A percentile compares a stretch with the other conserved stretches of the same genome.
Conservation (phyloP, 768 basidiomycete species). For the Leccinum boreale region DNA sequence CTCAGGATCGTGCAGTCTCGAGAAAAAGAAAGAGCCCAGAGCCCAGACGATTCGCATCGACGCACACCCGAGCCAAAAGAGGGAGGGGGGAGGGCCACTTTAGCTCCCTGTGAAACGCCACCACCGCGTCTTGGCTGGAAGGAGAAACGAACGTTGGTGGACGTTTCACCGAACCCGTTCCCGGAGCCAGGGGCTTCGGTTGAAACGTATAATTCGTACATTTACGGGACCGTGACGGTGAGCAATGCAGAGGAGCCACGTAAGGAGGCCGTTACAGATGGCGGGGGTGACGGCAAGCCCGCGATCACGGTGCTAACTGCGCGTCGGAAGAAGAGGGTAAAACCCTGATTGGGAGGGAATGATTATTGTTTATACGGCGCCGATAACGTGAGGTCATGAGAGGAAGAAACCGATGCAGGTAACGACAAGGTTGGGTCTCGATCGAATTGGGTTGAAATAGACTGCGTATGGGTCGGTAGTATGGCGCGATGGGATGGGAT, state of each 20-base stretch:
- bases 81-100: slow-evolving; percentile 15
- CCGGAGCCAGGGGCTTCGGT: slow-evolving; percentile 60
- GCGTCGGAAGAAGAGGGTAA: slow-evolving; percentile 50
- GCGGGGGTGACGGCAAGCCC: slow-evolving; percentile 8
- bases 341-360: slow-evolving; percentile 12
- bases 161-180: slow-evolving; percentile 65
- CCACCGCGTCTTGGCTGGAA: slow-evolving; percentile 33
- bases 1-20: slow-evolving; percentile 32
- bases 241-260: slow-evolving; percentile 41
- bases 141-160: slow-evolving; percentile 30
- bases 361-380: slow-evolving; percentile 6
- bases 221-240: slow-evolving; percentile 57
- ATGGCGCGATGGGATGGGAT: neutral
- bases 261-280: slow-evolving; percentile 12
- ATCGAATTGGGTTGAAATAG: slow-evolving; percentile 7
- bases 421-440: neutral
- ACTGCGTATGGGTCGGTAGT: neutral
- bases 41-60: slow-evolving; percentile 28
- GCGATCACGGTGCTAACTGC: slow-evolving; percentile 58
- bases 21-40: slow-evolving; percentile 8
- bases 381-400: slow-evolving; percentile 6
- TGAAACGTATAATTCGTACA: slow-evolving; percentile 57
- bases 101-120: slow-evolving; percentile 52
- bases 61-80: slow-evolving; percentile 41
- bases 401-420: neutral